Percentiles rank a stretch among this genome's conserved stretches.
Evolutionary conservation across 2,329 filamentous ascomycete genomes (phyloP).

Genomic region (Cadophora luteo-olivacea): DNA sequence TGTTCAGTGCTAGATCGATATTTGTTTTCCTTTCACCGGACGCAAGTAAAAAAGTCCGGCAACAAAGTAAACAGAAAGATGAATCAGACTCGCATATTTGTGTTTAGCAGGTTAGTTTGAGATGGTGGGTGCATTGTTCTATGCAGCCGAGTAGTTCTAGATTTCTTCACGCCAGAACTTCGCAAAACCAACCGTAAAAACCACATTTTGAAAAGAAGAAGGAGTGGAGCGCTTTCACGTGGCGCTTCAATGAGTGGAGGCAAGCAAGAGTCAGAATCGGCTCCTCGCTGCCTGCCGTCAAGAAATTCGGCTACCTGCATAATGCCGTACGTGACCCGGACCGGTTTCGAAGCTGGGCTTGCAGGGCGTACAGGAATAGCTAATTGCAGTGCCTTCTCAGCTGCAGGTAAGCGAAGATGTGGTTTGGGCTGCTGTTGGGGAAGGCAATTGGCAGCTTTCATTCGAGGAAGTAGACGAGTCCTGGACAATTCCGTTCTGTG

Average conservation of each 20-base stretch:
- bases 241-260: not conserved
- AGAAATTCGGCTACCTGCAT: conserved; percentile 6
- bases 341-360: not conserved
- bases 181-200: not conserved
- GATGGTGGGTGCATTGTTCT: not conserved
- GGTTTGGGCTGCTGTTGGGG: not conserved
- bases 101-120: too few species aligned
- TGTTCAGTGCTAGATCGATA: not conserved
- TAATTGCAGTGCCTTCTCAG: not conserved
- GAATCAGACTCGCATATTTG: not conserved
- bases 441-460: not conserved
- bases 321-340: not conserved
- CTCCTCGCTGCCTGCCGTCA: not conserved
- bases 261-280: not conserved
- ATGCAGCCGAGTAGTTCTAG: too few species aligned
- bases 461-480: too few species aligned
- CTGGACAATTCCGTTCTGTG: not conserved
- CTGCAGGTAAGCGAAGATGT: conserved; percentile 3
- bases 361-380: not conserved
- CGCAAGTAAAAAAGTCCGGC: not conserved
- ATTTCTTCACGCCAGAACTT: too few species aligned
- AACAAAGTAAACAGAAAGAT: not conserved
- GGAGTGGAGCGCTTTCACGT: not conserved
- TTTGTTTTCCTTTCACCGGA: not conserved
- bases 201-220: not conserved